Evolutionary conservation across 2,329 filamentous ascomycete species (phyloP), one percentile per base, ranked within the genome.

Genomic region (Fusarium penzigii): DNA sequence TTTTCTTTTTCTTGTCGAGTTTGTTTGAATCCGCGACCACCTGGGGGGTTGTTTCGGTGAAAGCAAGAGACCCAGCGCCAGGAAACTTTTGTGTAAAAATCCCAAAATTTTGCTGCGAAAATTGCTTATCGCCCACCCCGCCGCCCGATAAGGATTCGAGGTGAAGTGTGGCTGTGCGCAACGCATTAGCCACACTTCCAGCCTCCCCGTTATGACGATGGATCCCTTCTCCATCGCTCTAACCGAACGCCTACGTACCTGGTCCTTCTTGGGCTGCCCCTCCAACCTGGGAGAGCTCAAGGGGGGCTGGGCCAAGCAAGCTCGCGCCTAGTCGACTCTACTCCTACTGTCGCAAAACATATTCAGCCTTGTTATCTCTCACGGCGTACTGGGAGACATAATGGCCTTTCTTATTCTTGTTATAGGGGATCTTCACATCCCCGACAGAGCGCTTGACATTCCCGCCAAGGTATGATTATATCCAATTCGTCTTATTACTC

Each of bases 381-480:
- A n/a, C 55, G 43, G 51, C 46, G 20, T 20, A 38, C 17, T 53
- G 50, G 55, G 62, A 59, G 52, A 58, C 56, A 88, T 85, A 79
- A 91, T 93, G 78, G 90, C 91, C 59, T 90, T 93, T 75, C 82
- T 96, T 63, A 92, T 96, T 69, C 84, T 96, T 70, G 90, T 94
- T 69, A 90, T 96, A 64, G 91, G 91, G 72, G 92, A 96, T 77
- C 84, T 96, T 49, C 92, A 96, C 78, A 96, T 96, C 75, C 92
- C 92, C 65, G 92, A 96, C 74, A 83, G 92, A 71, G 92, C 91
- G 65, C 86, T 94, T 59, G 92, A 96, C 72, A 92, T 96, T 67
- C 92, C 92, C 53, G 81, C 88, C 72, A 96, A 96, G 86, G 91
- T 92, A 79, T 49, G 32, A 5, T 11, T 36, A 36, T 17, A 57